A percentile compares a stretch with the other conserved stretches of the same genome.
Conservation (phyloP, 2,329 filamentous ascomycete species). For the Aspergillus pseudoglaucus region DNA sequence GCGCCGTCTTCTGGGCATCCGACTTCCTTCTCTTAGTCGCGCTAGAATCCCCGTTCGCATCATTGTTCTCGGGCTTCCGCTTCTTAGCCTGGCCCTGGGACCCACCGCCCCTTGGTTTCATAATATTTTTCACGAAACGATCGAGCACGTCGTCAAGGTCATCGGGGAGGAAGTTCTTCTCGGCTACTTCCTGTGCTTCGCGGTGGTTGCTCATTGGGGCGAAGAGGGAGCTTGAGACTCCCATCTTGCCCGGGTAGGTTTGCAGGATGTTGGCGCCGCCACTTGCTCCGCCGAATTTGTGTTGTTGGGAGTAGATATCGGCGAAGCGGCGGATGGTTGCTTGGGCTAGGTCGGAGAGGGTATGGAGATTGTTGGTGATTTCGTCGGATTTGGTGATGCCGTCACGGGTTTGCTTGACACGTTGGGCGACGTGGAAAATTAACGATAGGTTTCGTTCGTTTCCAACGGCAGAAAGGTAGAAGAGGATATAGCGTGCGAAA, state of each 20-base stretch:
- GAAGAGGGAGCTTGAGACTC: slow-evolving; percentile 74
- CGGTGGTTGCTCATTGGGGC: slow-evolving; percentile 67
- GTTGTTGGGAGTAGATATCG: slow-evolving; percentile 70
- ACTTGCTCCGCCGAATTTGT: slow-evolving; percentile 36
- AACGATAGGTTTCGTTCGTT: slow-evolving; percentile 81
- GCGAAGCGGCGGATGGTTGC: slow-evolving; percentile 77
- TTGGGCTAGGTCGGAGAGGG: slow-evolving; percentile 80
- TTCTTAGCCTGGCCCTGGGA: slow-evolving; percentile 28
- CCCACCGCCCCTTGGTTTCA: slow-evolving; percentile 53
- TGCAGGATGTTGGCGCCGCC: slow-evolving; percentile 57
- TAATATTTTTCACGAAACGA: slow-evolving; percentile 60
- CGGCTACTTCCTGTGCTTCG: slow-evolving; percentile 75
- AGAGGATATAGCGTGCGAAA: slow-evolving; percentile 81
- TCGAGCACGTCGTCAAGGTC: slow-evolving; percentile 71
- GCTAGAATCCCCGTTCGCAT: slow-evolving; percentile 17
- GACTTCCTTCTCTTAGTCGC: slow-evolving; percentile 21
- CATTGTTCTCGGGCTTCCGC: slow-evolving; percentile 34
- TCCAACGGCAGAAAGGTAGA: slow-evolving; percentile 76
- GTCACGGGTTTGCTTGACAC: slow-evolving; percentile 84
- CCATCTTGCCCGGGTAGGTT: slow-evolving; percentile 72
- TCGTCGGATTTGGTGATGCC: slow-evolving; percentile 55
- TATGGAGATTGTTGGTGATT: slow-evolving; percentile 57
- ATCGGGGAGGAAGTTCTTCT: slow-evolving; percentile 76
- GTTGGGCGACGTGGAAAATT: slow-evolving; percentile 86
- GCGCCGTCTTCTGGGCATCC: slow-evolving; percentile 21